These are phyloP conservation scores for Clavispora asparagi DNA, from an alignment of 805 yeast genomes.

Conservation along the genomic window DNA sequence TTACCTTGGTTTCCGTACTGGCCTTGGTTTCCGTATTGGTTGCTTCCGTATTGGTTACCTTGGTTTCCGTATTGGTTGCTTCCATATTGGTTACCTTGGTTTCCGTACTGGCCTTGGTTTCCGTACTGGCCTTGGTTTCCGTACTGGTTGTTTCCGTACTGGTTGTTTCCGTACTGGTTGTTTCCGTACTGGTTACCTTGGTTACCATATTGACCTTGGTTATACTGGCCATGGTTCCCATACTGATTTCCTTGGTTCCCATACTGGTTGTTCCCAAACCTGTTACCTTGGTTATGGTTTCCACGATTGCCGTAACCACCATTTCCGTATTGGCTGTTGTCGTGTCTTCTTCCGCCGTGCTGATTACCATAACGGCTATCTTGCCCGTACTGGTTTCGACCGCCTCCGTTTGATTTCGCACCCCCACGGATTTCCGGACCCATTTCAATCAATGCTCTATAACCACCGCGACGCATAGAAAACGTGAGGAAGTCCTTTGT, in stretches of 20 bases:
- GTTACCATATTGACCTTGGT: conserved; percentile 5
- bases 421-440: conserved; percentile 1
- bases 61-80: neutral
- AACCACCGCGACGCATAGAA: conserved; percentile 36
- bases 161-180: neutral
- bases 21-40: conserved; percentile 7
- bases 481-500: conserved; percentile 25
- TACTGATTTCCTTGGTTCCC: conserved; percentile 1
- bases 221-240: conserved; percentile 3
- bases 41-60: neutral
- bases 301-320: conserved; percentile 6
- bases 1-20: neutral
- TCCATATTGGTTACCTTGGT: neutral
- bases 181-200: neutral
- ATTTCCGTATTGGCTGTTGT: conserved; percentile 3
- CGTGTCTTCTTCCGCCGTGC: conserved; percentile 4
- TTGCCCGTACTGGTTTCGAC: conserved; percentile 1
- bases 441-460: conserved; percentile 21
- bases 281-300: conserved; percentile 5
- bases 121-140: conserved; percentile 4
- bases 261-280: conserved; percentile 4
- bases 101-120: neutral
- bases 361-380: conserved; percentile 5
- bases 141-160: conserved; percentile 4
- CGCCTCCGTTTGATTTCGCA: conserved; percentile 2